Evolutionary conservation across 2,329 filamentous ascomycete species (phyloP).

Genomic region (Fusarium sp.): DNA sequence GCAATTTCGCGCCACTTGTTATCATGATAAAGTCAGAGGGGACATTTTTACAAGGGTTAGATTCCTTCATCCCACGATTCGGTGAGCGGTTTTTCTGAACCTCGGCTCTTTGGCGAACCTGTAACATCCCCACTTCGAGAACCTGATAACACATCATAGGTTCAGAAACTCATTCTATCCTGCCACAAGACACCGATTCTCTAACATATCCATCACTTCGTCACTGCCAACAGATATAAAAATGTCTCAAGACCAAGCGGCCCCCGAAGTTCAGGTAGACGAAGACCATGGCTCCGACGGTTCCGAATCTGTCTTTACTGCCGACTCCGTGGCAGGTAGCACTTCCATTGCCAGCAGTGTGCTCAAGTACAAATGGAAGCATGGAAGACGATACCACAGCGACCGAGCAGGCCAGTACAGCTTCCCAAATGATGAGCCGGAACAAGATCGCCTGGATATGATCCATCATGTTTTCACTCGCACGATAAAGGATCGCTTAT

Average conservation of each 20-base stretch:
- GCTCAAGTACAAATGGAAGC: slow-evolving; percentile 47
- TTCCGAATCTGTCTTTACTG: neutral
- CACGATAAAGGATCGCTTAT: slow-evolving; percentile 53
- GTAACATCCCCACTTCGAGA: neutral
- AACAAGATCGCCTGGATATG: slow-evolving; percentile 58
- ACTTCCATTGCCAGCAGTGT: slow-evolving; percentile 26
- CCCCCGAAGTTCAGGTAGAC: slow-evolving; percentile 30
- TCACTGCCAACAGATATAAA: fast-evolving
- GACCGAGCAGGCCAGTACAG: slow-evolving; percentile 55
- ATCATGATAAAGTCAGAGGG: neutral
- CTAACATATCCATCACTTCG: fast-evolving
- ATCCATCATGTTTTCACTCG: slow-evolving; percentile 54
- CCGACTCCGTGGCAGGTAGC: neutral
- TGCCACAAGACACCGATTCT: no score
- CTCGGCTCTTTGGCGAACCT: neutral
- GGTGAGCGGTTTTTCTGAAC: neutral
- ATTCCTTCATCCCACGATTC: neutral
- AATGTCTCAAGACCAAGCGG: neutral
- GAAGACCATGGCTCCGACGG: slow-evolving; percentile 3
- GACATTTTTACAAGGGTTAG: neutral
- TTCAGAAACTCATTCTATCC: neutral
- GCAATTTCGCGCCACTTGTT: neutral
- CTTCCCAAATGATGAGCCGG: slow-evolving; percentile 56
- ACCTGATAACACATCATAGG: neutral
- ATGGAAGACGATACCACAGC: slow-evolving; percentile 59